These are phyloP conservation scores for Melaleuca alternifolia DNA, from an alignment of 345 rosid genomes.

Conservation along the genomic window DNA sequence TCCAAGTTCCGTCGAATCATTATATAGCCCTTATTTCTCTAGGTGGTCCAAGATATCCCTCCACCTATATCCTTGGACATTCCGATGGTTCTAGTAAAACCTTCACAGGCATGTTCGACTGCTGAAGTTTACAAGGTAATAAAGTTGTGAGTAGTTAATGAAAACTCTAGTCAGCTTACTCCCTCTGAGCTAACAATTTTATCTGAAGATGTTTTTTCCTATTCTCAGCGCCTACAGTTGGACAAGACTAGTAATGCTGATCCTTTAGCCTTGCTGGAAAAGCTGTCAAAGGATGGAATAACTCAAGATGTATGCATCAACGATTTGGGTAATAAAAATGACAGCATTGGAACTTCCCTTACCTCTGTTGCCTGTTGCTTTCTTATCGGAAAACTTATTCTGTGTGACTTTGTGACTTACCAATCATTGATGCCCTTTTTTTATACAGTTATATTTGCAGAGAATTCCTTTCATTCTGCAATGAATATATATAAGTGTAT, in stretches of 20 bases:
- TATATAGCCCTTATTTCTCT: conserved; percentile 3
- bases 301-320: conserved; percentile 83
- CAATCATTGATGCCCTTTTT: neutral
- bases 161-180: neutral
- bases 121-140: conserved; percentile 92
- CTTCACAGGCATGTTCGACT: conserved; percentile 81
- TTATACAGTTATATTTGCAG: neutral
- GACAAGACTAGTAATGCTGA: conserved; percentile 64
- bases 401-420: neutral
- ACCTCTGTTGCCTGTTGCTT: neutral
- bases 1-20: neutral
- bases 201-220: neutral
- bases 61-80: conserved; percentile 60
- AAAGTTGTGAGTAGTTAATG: neutral
- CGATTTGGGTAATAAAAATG: conserved; percentile 60
- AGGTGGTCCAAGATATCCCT: conserved; percentile 83
- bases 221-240: conserved; percentile 48
- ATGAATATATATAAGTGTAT: neutral
- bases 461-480: neutral
- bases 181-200: neutral
- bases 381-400: neutral
- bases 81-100: conserved; percentile 87
- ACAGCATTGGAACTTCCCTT: neutral
- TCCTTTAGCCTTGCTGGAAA: conserved; percentile 67
- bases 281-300: conserved; percentile 58